Base-by-base conservation (phyloP, 192 early-diverging fungal species). In the Ramicandelaber brevisporus region DNA sequence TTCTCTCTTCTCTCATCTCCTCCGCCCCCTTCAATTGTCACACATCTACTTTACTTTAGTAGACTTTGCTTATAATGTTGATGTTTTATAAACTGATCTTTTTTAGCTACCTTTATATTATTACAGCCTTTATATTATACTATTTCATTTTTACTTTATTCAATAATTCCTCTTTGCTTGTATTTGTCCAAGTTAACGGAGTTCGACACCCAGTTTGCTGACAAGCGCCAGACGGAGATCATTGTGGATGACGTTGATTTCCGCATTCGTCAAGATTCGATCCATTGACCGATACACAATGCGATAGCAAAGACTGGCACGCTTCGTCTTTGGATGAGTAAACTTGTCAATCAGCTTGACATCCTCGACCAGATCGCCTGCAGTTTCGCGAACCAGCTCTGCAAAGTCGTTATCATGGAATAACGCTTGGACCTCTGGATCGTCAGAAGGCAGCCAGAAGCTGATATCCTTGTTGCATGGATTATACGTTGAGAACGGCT, bases 261-360 rank as follows among this genome's bases (percentile, higher is more conserved):
- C 92, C 20, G 72, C 74, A 40, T 97, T 84, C 10, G 82, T 86
- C 7, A 87, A 65, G 34, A 73, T 96, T 38, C 79, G 68, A 46
- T 97, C 90, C 90, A 97, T 97, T 3, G 86, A 85, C 27, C 86
- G 52, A 40, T 93, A 98, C 44, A 71, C 75, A 40, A 98, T 90
- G 26, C 87, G 62, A 54, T 79, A 98, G 46, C 86, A 98, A 14
- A 66, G 54, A 35, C 83, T 87, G 16, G 57, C 54, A 29, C 56
- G 61, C 17, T 77, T 71, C 0, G 80, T 78, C 50, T 85, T 90
- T 16, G 79, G 72, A 43, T 90, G 73, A 3, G 43, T 53, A 38
- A 98, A 98, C 20, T 70, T 57, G 50, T 98, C 86, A 34, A 97
- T 68, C 65, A 87, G 44, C 20, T 69, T 59, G 17, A 87, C 84